Evolutionary conservation across 2,329 filamentous ascomycete genomes (phyloP), one percentile per base, ranked within the genome.

Genomic region (Fusarium sp.): DNA sequence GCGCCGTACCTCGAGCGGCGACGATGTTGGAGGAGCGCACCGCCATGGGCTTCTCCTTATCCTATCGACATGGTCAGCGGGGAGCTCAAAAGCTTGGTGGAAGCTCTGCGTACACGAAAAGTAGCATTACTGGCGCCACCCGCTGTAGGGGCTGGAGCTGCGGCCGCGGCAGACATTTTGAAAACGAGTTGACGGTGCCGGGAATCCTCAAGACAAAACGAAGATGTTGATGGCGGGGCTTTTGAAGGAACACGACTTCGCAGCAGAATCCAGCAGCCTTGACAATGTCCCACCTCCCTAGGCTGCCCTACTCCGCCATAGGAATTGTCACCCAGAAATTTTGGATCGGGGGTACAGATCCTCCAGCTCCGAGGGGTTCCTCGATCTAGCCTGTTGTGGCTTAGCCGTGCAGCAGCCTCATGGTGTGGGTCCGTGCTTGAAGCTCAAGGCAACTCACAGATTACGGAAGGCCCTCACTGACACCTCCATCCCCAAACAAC

Each of bases 41-140:
- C 77, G 97, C 97, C 88, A 97, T 93, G 78, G 97, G 97, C 94
- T 99, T 99, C 88, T 98, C 97, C 91, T 98, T 99, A 82, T 92
- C 90, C 91, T 92, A 78, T 61, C 50, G 60, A 78, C 62, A 76
- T 60, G 64, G 77, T 85, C 78, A 85, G 83, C 80, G 80, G 81
- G 80, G 78, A 83, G 81, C 79, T 83, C 70, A 63, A 74, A 78
- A 83, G 78, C 79, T 82, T 75, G 59, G 66, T 43, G 64, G 64
- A 60, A 80, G 81, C 81, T 82, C 52, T 58, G 76, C 85, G 75
- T 85, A 91, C 89, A 80, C 88, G 87, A 82, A 91, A 91, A 74
- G 89, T 86, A 78, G 87, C 85, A 85, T 90, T 89, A 75, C 84
- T 82, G 75, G 83, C 84, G 80, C 77, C 81, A 75, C 83, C 83